A percentile compares a stretch with the other conserved stretches of the same genome.
These are phyloP conservation scores for Theobroma grandiflorum DNA, from an alignment of 441 rosid genomes.

Conservation along the genomic window DNA sequence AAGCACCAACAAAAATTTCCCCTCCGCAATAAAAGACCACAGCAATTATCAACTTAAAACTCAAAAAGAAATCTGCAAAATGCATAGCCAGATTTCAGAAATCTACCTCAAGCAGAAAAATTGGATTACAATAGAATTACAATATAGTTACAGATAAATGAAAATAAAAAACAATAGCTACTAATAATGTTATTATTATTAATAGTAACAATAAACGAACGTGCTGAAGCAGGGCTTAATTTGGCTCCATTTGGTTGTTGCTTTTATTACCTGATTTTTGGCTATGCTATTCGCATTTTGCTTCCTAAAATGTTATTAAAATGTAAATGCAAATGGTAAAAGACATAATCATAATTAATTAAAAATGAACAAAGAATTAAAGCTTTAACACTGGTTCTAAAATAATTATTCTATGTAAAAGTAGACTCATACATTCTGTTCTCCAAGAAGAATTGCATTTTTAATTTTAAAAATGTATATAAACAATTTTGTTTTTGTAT, in stretches of 20 bases:
- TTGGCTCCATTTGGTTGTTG: neutral
- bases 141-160: neutral
- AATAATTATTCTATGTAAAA: neutral
- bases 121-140: neutral
- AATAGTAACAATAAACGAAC: neutral
- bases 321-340: neutral
- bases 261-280: neutral
- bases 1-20: conserved; percentile 18
- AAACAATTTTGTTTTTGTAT: neutral
- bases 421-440: neutral
- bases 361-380: no score
- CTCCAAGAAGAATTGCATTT: neutral
- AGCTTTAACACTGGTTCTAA: neutral
- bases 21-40: neutral
- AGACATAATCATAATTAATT: neutral
- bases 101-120: neutral
- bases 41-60: conserved; percentile 5
- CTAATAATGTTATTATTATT: neutral
- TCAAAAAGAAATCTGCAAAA: neutral
- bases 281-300: neutral
- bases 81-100: neutral
- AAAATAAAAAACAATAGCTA: neutral
- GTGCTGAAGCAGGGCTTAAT: neutral
- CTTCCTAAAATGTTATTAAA: neutral
- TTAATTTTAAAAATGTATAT: neutral